These are phyloP conservation scores for Hypoxylon crocopeplum DNA, from an alignment of 495 filamentous ascomycete species.

Conservation along the genomic window DNA sequence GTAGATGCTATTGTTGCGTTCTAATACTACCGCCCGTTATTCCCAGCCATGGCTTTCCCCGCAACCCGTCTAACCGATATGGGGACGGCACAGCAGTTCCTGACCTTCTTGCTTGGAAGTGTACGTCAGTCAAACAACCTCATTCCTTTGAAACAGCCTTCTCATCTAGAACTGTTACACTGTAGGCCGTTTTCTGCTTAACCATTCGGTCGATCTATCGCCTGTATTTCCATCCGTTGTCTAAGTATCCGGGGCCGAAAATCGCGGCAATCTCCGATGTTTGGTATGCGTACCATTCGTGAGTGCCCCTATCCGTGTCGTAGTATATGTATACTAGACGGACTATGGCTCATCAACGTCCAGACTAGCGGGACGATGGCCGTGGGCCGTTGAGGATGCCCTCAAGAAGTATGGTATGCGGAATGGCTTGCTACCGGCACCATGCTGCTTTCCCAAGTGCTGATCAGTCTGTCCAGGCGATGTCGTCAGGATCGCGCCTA, in stretches of 20 bases:
- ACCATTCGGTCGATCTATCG: conserved; percentile 39
- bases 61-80: too few relatives aligned
- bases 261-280: conserved; percentile 29
- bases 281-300: conserved; percentile 34
- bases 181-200: background rate
- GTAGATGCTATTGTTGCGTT: too few relatives aligned
- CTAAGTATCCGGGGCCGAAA: conserved; percentile 54
- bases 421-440: background rate
- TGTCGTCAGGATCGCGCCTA: conserved; percentile 44
- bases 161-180: too few relatives aligned
- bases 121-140: too few relatives aligned
- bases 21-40: too few relatives aligned
- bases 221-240: conserved; percentile 55
- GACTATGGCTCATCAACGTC: background rate
- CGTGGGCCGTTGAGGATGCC: conserved; percentile 19
- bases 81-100: too few relatives aligned
- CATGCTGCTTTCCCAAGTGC: background rate
- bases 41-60: too few relatives aligned
- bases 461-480: conserved; percentile 20
- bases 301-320: background rate
- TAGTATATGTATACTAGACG: background rate
- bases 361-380: conserved; percentile 31
- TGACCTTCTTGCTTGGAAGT: too few relatives aligned
- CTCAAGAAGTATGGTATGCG: conserved; percentile 30
- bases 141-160: too few relatives aligned